Evolutionary conservation across 1,284 basidiomycete genomes (phyloP).

Genomic region (Tilletia indica): DNA sequence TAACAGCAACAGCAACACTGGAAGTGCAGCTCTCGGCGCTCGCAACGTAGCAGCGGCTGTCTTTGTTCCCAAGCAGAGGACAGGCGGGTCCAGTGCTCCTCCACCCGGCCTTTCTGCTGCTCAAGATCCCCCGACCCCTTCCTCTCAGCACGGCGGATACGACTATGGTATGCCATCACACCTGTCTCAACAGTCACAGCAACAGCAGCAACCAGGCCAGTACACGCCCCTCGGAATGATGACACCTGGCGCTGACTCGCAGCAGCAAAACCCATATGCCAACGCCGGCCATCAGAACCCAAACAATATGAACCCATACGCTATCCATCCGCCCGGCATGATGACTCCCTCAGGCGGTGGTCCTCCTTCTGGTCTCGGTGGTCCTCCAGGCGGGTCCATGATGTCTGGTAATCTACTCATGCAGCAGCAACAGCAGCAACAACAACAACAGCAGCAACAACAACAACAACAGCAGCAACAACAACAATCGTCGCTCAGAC

Average conservation of each 20-base stretch:
- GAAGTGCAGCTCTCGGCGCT: conserved; percentile 38
- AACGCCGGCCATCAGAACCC: neutral
- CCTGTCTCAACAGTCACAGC: conserved; percentile 15
- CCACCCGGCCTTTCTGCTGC: neutral
- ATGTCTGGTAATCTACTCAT: neutral
- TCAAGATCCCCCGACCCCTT: conserved; percentile 22
- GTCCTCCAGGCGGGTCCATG: conserved; percentile 4
- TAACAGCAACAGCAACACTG: conserved; percentile 18
- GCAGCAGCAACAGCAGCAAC: neutral
- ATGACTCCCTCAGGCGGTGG: neutral
- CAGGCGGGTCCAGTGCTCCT: conserved; percentile 23
- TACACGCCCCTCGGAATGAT: neutral
- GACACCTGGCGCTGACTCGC: neutral
- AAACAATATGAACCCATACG: conserved; percentile 3
- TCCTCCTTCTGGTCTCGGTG: conserved; percentile 1
- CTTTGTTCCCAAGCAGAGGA: conserved; percentile 42
- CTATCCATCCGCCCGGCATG: neutral
- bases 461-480: neutral
- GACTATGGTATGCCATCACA: conserved; percentile 14
- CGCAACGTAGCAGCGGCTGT: conserved; percentile 44
- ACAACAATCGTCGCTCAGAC: neutral
- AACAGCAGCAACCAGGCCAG: conserved; percentile 17
- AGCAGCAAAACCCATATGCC: conserved; percentile 21
- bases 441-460: neutral
- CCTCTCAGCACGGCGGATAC: conserved; percentile 22